Percentiles rank a stretch among this genome's conserved stretches.
phyloP scores from a whole-genome alignment of 345 rosid genomes.

The Eucalyptus urophylla region DNA sequence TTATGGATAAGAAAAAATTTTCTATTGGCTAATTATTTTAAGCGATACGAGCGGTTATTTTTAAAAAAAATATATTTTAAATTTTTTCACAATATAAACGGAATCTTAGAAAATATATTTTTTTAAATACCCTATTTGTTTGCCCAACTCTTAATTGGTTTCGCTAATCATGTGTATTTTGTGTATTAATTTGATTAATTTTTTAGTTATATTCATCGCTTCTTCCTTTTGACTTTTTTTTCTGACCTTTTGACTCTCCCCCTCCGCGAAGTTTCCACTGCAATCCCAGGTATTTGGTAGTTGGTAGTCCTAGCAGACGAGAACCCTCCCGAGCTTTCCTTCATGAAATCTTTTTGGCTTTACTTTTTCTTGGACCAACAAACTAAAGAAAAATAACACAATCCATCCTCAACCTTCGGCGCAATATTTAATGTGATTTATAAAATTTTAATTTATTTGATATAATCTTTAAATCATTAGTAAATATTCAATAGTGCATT shows the following conservation, averaged over 20 bases:
- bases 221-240: not conserved
- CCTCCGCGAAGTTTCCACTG: not conserved
- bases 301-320: not conserved
- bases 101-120: not conserved
- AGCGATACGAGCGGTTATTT: rapidly evolving
- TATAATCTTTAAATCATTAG: rapidly evolving
- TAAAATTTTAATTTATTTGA: no score
- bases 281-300: not conserved
- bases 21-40: not conserved
- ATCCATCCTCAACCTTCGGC: no score
- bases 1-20: rapidly evolving
- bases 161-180: not conserved
- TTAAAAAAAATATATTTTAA: no score
- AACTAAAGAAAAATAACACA: no score
- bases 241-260: not conserved
- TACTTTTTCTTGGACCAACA: not conserved
- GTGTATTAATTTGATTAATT: not conserved
- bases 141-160: not conserved
- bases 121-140: not conserved
- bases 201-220: not conserved
- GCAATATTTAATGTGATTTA: rapidly evolving
- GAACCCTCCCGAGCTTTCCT: not conserved
- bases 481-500: no score
- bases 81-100: rapidly evolving
- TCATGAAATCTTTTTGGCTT: not conserved